Evolutionary conservation across 169 alveolate species (phyloP).

Genomic region (Cryptosporidium meleagridis): DNA sequence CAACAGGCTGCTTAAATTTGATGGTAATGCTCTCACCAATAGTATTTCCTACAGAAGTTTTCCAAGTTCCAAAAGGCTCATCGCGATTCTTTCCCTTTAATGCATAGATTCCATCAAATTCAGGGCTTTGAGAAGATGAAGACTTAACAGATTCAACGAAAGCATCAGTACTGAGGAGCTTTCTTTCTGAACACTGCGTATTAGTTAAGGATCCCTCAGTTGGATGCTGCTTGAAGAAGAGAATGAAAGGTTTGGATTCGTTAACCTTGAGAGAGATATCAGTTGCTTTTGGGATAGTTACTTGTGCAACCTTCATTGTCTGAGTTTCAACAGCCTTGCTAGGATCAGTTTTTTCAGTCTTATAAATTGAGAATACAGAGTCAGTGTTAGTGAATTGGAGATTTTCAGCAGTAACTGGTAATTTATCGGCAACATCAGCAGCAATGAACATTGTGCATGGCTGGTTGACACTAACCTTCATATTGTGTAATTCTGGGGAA

Average conservation of each 20-base stretch:
- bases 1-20: constrained; percentile 80
- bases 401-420: constrained; percentile 76
- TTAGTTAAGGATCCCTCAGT: constrained; percentile 26
- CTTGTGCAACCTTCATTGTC: constrained; percentile 69
- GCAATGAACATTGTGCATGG: constrained; percentile 80
- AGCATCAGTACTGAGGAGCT: constrained; percentile 73
- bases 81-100: constrained; percentile 81
- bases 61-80: constrained; percentile 81
- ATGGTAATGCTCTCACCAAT: constrained; percentile 80
- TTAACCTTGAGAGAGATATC: constrained; percentile 47
- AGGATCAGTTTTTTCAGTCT: constrained; percentile 32
- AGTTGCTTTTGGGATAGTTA: constrained; percentile 74
- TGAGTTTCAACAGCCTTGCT: constrained; percentile 71
- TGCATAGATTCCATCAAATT: constrained; percentile 81
- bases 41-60: constrained; percentile 78
- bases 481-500: constrained; percentile 51
- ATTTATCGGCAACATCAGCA: constrained; percentile 69
- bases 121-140: constrained; percentile 79
- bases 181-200: constrained; percentile 70
- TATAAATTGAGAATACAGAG: constrained; percentile 77
- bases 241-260: constrained; percentile 75
- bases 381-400: constrained; percentile 66
- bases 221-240: constrained; percentile 77
- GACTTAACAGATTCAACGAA: constrained; percentile 76
- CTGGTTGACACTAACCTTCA: constrained; percentile 77